Evolutionary conservation across 176 grass and related monocot species (phyloP), one percentile per base, ranked within the genome.

Genomic region (Paspalum vaginatum): DNA sequence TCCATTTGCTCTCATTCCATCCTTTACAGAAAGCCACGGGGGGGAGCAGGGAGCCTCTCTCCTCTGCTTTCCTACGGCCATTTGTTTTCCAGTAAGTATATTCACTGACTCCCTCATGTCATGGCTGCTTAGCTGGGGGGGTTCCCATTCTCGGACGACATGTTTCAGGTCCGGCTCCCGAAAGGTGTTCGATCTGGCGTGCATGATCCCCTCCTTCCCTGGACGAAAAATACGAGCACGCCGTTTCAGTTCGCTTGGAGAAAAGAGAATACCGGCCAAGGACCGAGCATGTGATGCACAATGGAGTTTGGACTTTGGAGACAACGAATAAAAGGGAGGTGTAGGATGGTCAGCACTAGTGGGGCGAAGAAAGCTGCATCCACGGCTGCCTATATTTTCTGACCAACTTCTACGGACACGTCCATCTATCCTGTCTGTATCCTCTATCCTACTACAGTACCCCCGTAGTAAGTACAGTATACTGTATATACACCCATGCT

Each of bases 21-120:
- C 47, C 85, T 83, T 87, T 87, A 72, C 64, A 65, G 64, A 87
- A 83, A 87, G 85, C 49, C 56, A 72, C 15, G 22, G 12, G 25
- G 3, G 25, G 24, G 12, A 5, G 43, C 37, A 2, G 25, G 25
- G 18, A 21, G 27, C 13, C 9, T 32, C 32, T 32, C 32, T 1
- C 1, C 1, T 53, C n/a, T 8, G 65, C 74, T 88, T 78, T 51
- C 61, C 56, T 38, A 71, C 8, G 39, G 41, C 47, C 22, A 25
- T 10, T 46, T n/a, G n/a, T n/a, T n/a, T n/a, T n/a, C n/a, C n/a
- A n/a, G n/a, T n/a, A n/a, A n/a, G n/a, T n/a, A n/a, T n/a, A n/a
- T n/a, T n/a, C n/a, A n/a, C n/a, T n/a, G n/a, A n/a, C 6, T 14
- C 4, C 10, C 11, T 2, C 8, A 11, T 2, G 9, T 2, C 11